A percentile compares a stretch with the other conserved stretches of the same genome.
These are phyloP conservation scores for Verticillium longisporum DNA, from an alignment of 2,329 filamentous ascomycete genomes.

Conservation along the genomic window DNA sequence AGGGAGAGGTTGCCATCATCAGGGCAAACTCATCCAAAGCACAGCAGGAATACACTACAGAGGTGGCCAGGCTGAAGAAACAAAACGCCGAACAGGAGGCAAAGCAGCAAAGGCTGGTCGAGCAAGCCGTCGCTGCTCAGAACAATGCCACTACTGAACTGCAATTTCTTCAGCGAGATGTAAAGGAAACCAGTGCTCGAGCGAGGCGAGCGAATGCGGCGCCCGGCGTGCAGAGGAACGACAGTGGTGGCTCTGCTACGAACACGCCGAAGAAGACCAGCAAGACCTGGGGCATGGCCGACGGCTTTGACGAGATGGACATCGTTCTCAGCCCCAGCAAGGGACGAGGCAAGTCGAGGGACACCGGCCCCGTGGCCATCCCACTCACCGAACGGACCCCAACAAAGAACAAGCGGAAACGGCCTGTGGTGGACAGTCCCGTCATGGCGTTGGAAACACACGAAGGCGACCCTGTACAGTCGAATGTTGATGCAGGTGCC, in stretches of 20 bases:
- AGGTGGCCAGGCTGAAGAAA: constrained; percentile 55
- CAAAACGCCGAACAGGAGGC: constrained; percentile 57
- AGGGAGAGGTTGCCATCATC: constrained; percentile 70
- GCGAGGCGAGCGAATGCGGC: constrained; percentile 37
- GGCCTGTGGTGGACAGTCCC: constrained; percentile 59
- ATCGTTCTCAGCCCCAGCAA: constrained; percentile 48
- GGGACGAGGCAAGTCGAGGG: constrained; percentile 33
- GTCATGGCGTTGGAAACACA: constrained; percentile 51
- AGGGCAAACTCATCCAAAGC: constrained; percentile 61
- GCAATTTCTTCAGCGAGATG: constrained; percentile 66
- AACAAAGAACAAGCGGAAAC: constrained; percentile 64
- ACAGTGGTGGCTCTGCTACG: constrained; percentile 21
- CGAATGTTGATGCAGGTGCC: constrained; percentile 17
- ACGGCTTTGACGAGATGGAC: constrained; percentile 70
- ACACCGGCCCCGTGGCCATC: constrained; percentile 33
- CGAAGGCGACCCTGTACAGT: constrained; percentile 32
- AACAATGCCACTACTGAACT: constrained; percentile 62
- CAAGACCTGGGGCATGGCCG: constrained; percentile 53
- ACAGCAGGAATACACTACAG: constrained; percentile 54
- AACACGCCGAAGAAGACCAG: constrained; percentile 54
- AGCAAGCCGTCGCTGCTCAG: constrained; percentile 58
- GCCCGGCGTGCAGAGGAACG: constrained; percentile 12
- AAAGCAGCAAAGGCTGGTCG: constrained; percentile 56
- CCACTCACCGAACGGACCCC: constrained; percentile 51
- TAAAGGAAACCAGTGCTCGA: constrained; percentile 50